Percentiles rank a stretch among this genome's conserved stretches.
These are phyloP conservation scores for Suillus paluster DNA, from an alignment of 768 basidiomycete species.

Conservation along the genomic window DNA sequence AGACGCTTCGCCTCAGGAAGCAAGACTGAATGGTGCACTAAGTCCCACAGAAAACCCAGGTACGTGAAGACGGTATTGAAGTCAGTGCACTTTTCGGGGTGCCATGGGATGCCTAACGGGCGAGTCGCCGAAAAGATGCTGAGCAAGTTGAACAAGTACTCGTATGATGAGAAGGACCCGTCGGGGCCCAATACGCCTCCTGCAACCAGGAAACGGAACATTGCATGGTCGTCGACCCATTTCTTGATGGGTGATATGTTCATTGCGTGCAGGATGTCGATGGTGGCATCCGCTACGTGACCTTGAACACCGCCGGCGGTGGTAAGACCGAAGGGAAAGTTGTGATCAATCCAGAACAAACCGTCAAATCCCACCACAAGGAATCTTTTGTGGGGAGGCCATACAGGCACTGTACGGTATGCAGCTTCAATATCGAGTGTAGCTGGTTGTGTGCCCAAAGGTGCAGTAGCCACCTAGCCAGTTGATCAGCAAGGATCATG, in stretches of 20 bases:
- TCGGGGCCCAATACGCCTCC: too few species aligned
- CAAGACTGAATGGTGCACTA: too few species aligned
- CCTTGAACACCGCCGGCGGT: conserved; percentile 24
- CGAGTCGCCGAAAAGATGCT: too few species aligned
- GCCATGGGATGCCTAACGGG: too few species aligned
- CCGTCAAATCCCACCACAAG: conserved; percentile 13
- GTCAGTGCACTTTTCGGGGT: too few species aligned
- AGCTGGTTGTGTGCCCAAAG: not conserved
- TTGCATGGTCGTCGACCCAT: not conserved
- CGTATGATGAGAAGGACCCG: too few species aligned
- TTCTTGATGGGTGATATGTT: not conserved
- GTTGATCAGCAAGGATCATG: too few species aligned
- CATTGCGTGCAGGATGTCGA: not conserved
- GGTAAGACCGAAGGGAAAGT: conserved; percentile 23
- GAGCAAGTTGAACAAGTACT: too few species aligned
- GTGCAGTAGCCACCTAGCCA: not conserved
- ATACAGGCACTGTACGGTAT: not conserved
- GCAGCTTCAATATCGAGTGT: not conserved
- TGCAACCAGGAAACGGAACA: too few species aligned
- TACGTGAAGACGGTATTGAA: too few species aligned
- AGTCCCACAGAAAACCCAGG: too few species aligned
- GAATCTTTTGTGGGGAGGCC: not conserved
- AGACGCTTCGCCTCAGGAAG: too few species aligned
- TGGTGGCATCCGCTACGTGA: conserved; percentile 15
- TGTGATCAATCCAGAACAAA: conserved; percentile 24